Base-by-base conservation (phyloP, 768 basidiomycete genomes). In the Daedaleopsis nitida region DNA sequence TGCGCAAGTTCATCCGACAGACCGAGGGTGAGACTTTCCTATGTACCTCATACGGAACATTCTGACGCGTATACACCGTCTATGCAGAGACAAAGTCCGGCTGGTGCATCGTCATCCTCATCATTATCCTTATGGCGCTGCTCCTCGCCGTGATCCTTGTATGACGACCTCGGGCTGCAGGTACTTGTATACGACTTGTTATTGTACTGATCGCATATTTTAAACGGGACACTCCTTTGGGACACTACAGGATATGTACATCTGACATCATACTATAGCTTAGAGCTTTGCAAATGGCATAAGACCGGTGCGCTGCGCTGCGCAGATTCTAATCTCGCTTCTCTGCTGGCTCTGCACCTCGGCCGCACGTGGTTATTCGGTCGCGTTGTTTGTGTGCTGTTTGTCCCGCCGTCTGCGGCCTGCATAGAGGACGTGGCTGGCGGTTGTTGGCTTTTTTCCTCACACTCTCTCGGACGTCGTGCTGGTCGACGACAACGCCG, bases 41-140 rank as follows among this genome's bases (percentile, higher is more conserved):
- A 11, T 19, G 23, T 51, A 17, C 42, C 39, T 39, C 50, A n/a
- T 14, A 7, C 27, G 7, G 27, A n/a, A n/a, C n/a, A 32, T 32
- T 57, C 19, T 54, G 24, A 13, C 38, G 44, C n/a, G 54, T 19
- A 14, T 44, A 6, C 32, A 51, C 37, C 13, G n/a, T 38, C 9
- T 13, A 32, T 13, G 10, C 70, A 88, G 95, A 94, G 72, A 91
- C 87, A 44, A 89, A 89, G 63, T 94, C 92, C 38, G 91, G 91
- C 35, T 97, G 92, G 88, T 94, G 92, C 71, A 90, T 98, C 56
- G 80, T 87, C 35, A 85, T 96, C 57, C 80, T 98, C 34, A 91
- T 93, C 43, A 80, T 94, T 39, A 80, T 98, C 21, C 80, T 98
- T 1, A 77, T 87, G 73, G 79, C 88, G 32, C 79, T 98, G 21